These are phyloP conservation scores for Aspergillus steynii DNA, from an alignment of 495 filamentous ascomycete genomes.

Conservation along the genomic window DNA sequence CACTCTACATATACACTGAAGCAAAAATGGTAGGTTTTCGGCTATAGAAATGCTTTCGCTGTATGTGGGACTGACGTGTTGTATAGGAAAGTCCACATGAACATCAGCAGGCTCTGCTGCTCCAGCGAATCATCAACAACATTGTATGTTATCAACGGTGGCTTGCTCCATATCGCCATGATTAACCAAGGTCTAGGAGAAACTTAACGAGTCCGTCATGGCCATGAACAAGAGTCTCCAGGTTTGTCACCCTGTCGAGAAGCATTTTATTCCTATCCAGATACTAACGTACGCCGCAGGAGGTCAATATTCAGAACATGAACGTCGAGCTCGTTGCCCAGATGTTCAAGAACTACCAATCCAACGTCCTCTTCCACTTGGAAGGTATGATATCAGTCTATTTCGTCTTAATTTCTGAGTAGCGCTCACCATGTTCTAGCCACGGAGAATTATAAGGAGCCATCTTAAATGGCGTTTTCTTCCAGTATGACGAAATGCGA, in stretches of 20 bases:
- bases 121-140: conserved; percentile 95
- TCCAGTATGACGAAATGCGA: conserved; percentile 5
- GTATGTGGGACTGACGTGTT: not conserved
- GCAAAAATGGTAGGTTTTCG: conserved; percentile 20
- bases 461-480: conserved; percentile 46
- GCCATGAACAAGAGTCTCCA: conserved; percentile 89
- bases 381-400: conserved; percentile 65
- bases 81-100: conserved; percentile 92
- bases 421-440: conserved; percentile 47
- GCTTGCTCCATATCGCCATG: not conserved
- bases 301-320: conserved; percentile 98
- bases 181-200: conserved; percentile 65
- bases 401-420: not conserved
- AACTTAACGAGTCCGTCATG: conserved; percentile 92
- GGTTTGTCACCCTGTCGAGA: conserved; percentile 44
- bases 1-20: not conserved
- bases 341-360: conserved; percentile 99
- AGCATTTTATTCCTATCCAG: not conserved
- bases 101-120: conserved; percentile 89
- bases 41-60: not conserved
- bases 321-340: conserved; percentile 96
- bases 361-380: conserved; percentile 94
- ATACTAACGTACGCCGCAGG: conserved; percentile 46
- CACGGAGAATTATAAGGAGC: conserved; percentile 83
- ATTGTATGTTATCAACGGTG: conserved; percentile 59